A percentile compares a stretch with the other conserved stretches of the same genome.
Evolutionary conservation across 2,329 filamentous ascomycete species (phyloP).

Genomic region (Stachybotrys elegans): DNA sequence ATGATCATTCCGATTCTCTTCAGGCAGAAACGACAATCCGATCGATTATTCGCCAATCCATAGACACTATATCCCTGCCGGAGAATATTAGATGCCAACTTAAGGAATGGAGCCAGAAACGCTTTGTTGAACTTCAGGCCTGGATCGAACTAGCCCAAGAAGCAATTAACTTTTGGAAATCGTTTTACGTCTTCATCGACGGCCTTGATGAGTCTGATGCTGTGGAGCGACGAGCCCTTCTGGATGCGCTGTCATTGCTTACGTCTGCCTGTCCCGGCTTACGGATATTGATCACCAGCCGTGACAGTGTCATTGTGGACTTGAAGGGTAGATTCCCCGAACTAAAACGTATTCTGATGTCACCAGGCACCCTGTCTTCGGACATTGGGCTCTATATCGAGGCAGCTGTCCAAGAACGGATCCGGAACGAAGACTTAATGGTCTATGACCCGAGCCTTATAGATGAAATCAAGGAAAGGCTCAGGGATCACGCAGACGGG

Average conservation of each 20-base stretch:
- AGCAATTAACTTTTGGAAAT: not conserved
- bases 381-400: conserved; percentile 10
- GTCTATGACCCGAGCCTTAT: conserved; percentile 12
- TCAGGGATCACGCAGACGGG: conserved; percentile 23
- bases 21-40: conserved; percentile 10
- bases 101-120: not conserved
- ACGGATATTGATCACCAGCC: too few species aligned
- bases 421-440: conserved; percentile 10
- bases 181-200: conserved; percentile 24
- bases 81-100: not conserved
- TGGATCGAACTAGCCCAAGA: not conserved
- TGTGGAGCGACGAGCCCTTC: conserved; percentile 11
- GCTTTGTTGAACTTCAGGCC: not conserved
- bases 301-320: conserved; percentile 15
- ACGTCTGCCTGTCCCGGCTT: too few species aligned
- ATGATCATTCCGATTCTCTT: conserved; percentile 8
- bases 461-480: conserved; percentile 18
- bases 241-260: conserved; percentile 1
- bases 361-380: not conserved
- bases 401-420: conserved; percentile 4
- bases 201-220: conserved; percentile 26
- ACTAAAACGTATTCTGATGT: conserved; percentile 4
- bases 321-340: conserved; percentile 6
- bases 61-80: not conserved
- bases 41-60: conserved; percentile 11